phyloP scores from a whole-genome alignment of 169 alveolate species.

The Plasmodium ovale region DNA sequence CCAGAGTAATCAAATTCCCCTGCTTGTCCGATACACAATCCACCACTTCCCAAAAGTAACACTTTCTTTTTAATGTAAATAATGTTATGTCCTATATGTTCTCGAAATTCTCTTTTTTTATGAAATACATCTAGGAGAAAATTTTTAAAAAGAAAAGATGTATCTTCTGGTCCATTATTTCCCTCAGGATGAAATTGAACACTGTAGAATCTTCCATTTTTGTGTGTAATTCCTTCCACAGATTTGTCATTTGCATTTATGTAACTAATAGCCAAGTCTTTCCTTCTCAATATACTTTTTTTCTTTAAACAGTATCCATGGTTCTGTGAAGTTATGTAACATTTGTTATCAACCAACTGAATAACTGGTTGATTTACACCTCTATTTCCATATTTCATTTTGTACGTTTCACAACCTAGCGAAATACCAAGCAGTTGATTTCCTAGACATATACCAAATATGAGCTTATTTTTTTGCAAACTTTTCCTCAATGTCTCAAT shows the following conservation, averaged over 20 bases:
- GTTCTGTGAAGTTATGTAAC: constrained; percentile 91
- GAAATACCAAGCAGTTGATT: constrained; percentile 90
- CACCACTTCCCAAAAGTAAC: constrained; percentile 87
- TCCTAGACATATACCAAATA: constrained; percentile 92
- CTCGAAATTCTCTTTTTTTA: constrained; percentile 60
- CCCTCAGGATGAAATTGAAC: constrained; percentile 92
- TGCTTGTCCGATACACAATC: constrained; percentile 92
- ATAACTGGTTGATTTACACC: constrained; percentile 93
- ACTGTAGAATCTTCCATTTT: constrained; percentile 87
- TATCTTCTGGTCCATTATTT: constrained; percentile 91
- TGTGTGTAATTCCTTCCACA: constrained; percentile 88
- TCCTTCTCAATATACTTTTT: constrained; percentile 43
- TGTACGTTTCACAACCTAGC: constrained; percentile 89
- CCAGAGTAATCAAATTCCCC: constrained; percentile 94
- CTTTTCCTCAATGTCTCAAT: constrained; percentile 79
- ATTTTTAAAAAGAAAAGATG: constrained; percentile 86
- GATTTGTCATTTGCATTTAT: constrained; percentile 91
- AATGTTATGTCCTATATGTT: constrained; percentile 83
- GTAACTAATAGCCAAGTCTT: constrained; percentile 79
- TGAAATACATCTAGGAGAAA: constrained; percentile 81
- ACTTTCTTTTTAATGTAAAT: constrained; percentile 84
- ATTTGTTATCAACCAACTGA: constrained; percentile 88
- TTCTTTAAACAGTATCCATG: constrained; percentile 89
- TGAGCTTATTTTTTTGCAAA: constrained; percentile 82
- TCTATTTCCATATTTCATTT: constrained; percentile 89